phyloP scores from a whole-genome alignment of 352 stramenopile species.

The Globisporangium parvum region DNA sequence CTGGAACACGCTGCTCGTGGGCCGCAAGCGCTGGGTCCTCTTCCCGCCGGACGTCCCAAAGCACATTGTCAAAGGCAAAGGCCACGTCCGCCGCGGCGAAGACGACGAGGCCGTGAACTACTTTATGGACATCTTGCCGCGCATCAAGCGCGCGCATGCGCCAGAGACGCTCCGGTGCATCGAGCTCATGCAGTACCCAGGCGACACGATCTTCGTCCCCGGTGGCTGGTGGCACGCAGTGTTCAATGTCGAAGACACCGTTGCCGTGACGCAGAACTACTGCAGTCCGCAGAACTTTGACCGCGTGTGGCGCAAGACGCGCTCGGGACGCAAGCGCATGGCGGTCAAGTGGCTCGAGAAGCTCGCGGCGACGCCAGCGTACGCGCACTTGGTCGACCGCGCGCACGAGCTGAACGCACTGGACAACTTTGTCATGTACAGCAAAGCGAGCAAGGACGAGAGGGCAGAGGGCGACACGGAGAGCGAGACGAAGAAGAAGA shows the following conservation, averaged over 20 bases:
- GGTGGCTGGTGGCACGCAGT: slow-evolving; percentile 92
- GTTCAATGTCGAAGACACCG: slow-evolving; percentile 88
- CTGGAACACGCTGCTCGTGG: slow-evolving; percentile 94
- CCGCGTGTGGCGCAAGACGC: slow-evolving; percentile 83
- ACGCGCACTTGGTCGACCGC: slow-evolving; percentile 77
- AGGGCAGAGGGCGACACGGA: slow-evolving; percentile 7
- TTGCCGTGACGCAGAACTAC: slow-evolving; percentile 94
- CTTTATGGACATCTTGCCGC: slow-evolving; percentile 88
- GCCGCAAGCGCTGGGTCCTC: slow-evolving; percentile 96
- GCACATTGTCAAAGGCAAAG: slow-evolving; percentile 67
- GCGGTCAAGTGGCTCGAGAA: slow-evolving; percentile 90
- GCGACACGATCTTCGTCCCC: slow-evolving; percentile 91
- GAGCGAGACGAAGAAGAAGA: slow-evolving; percentile 33
- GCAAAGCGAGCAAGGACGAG: slow-evolving; percentile 14
- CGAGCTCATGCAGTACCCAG: slow-evolving; percentile 87
- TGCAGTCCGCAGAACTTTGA: slow-evolving; percentile 88
- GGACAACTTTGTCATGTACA: slow-evolving; percentile 88
- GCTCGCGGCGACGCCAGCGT: slow-evolving; percentile 48
- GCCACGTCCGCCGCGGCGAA: slow-evolving; percentile 80
- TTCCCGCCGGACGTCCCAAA: slow-evolving; percentile 90
- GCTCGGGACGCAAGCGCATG: slow-evolving; percentile 91
- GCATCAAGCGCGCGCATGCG: slow-evolving; percentile 74
- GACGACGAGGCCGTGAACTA: slow-evolving; percentile 92
- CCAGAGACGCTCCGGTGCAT: slow-evolving; percentile 61
- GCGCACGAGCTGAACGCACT: slow-evolving; percentile 81